Evolutionary conservation across 164 flowering plant species (phyloP), one percentile per base, ranked within the genome.

Genomic region (Macadamia integrifolia): DNA sequence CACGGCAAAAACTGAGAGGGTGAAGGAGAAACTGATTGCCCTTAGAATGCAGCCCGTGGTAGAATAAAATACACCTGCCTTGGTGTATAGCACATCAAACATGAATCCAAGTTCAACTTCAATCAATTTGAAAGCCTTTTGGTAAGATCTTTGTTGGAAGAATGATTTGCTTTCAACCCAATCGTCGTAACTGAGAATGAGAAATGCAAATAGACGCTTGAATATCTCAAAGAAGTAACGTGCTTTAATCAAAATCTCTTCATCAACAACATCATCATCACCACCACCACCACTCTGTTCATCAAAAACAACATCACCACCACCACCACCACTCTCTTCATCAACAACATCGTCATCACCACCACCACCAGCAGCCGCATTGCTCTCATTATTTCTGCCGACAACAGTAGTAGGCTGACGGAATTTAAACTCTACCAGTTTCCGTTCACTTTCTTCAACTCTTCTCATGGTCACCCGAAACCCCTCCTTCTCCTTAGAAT

Each of bases 91-190:
- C 23, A 23, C 23, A 23, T 23, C 23, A 0, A 23, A 23, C 23
- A 58, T 52, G 70, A 79, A 78, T 40, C 80, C 81, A 60, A 85
- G 84, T 55, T 85, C 88, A 8, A 78, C 74, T 62, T 75, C 80
- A 1, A 85, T 61, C 10, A 82, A 71, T 49, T 56, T 57, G 58
- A 78, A 67, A 23, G 83, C 83, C 65, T 43, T 9, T 43, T 43
- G 6, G 7, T 9, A 43, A 43, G 48, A 5, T 5, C 48, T 5
- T 6, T 43, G 6, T 9, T 5, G 6, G 48, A 43, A 43, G 48
- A 43, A 43, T 6, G 48, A 43, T 43, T 43, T 6, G 60, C 84
- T 82, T 44, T 70, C 69, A 1, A 74, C 42, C 0, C 81, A 69
- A 62, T 82, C 80, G 1, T 64, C 66, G 66, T 77, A 75, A 66